Base-by-base conservation (phyloP, 306 rosid species). In the Notholithocarpus densiflorus region DNA sequence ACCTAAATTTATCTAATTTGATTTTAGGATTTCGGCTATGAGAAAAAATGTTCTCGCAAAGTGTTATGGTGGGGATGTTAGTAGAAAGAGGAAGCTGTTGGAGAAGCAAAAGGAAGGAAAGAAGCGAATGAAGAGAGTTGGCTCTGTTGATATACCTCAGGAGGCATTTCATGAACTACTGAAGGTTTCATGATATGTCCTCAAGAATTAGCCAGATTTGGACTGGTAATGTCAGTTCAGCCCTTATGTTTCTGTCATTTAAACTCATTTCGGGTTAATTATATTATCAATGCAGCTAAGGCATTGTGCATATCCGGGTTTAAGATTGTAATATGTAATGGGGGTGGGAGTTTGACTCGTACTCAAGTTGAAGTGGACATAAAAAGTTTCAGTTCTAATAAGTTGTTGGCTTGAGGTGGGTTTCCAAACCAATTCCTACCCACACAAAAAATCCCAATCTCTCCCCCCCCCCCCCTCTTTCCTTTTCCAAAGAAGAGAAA, bases 61-160 rank as follows among this genome's bases (percentile, higher is more conserved):
- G 89, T 94, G 98, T 83, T 92, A 89, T 66, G 98, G 98, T 29
- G 98, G 98, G 73, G 98, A 94, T 77, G 81, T 91, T 73, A 77
- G 87, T n/a, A 88, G 98, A 62, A 94, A 94, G 85, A 90, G 83
- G 89, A 94, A 94, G 89, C 89, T 94, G 32, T 86, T 94, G 87
- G 98, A 94, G 82, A 94, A 92, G 86, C 98, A 94, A 74, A 94
- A 92, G 81, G 98, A 94, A 91, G 98, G 98, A 71, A 94, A 94
- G 84, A 94, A 92, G 87, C 84, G 98, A 87, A 94, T 94, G 98
- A 94, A 94, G 81, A 97, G 96, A 1, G 86, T 94, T 55, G 98
- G 98, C 37, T 94, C 98, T 29, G 91, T 94, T 71, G 97, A 94
- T 85, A 83, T 92, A 83, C 98, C 98, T 54, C 98, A 94, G 74